Evolutionary conservation across 257 asterid genomes (phyloP).

Genomic region (Hygrophila difformis): DNA sequence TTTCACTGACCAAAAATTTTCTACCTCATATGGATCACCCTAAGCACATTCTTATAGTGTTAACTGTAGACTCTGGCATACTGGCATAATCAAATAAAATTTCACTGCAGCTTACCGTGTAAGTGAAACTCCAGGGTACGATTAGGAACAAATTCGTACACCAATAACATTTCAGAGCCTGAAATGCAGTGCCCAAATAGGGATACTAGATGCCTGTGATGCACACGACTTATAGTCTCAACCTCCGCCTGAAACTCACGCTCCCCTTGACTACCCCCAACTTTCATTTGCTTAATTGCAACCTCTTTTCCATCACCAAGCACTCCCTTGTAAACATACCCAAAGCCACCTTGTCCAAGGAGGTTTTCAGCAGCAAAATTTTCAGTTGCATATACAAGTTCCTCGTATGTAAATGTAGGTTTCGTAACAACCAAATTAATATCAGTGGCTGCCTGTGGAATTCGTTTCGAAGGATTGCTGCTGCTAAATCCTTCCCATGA

Average conservation of each 20-base stretch:
- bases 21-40: constrained; percentile 1
- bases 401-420: constrained; percentile 52
- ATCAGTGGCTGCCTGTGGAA: constrained; percentile 20
- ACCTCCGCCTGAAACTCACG: constrained; percentile 99
- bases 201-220: constrained; percentile 69
- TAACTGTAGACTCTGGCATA: not conserved
- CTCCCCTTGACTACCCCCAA: constrained; percentile 22
- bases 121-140: constrained; percentile 78
- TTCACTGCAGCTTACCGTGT: constrained; percentile 47
- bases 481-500: constrained; percentile 34
- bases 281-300: constrained; percentile 22
- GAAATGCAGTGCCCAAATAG: constrained; percentile 76
- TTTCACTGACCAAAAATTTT: constrained; percentile 2
- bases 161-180: constrained; percentile 70
- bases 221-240: constrained; percentile 65
- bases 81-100: constrained; percentile 7
- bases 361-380: constrained; percentile 51
- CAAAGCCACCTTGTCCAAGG: constrained; percentile 94
- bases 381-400: constrained; percentile 62
- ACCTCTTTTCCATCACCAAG: constrained; percentile 66
- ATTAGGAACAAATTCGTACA: constrained; percentile 74
- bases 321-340: constrained; percentile 86
- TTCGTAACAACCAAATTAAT: constrained; percentile 22
- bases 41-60: constrained; percentile 4
- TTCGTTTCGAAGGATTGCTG: constrained; percentile 25